Evolutionary conservation across 306 rosid genomes (phyloP).

Genomic region (Mimosa bimucronata): DNA sequence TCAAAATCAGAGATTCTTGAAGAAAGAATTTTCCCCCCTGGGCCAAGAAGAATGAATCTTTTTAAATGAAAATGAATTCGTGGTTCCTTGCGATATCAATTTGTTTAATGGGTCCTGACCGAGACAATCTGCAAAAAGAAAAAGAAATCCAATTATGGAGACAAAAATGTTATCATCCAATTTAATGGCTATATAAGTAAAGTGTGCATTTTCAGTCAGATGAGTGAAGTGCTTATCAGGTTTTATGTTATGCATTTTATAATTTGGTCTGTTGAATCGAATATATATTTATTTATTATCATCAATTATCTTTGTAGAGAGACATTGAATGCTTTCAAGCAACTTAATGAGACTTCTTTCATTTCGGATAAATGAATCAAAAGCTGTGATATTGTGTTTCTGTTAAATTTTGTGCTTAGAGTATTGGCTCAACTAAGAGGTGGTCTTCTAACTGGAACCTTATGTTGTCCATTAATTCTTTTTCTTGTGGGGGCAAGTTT

Average conservation of each 20-base stretch:
- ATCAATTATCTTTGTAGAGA: background rate
- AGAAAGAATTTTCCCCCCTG: background rate
- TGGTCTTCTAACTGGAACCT: slow-evolving; percentile 25
- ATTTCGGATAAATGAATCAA: slow-evolving; percentile 31
- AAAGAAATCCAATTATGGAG: background rate
- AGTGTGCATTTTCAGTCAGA: background rate
- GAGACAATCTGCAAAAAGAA: slow-evolving; percentile 18
- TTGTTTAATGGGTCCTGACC: slow-evolving; percentile 7
- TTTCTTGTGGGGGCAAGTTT: slow-evolving; percentile 17
- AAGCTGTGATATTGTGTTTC: slow-evolving; percentile 14
- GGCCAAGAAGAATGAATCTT: slow-evolving; percentile 5
- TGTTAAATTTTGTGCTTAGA: slow-evolving; percentile 3
- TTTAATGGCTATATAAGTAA: background rate
- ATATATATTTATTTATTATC: background rate
- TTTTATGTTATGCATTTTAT: slow-evolving; percentile 26
- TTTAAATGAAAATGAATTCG: slow-evolving; percentile 20
- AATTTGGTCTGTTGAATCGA: background rate
- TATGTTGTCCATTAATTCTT: slow-evolving; percentile 5
- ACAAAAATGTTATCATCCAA: slow-evolving; percentile 16
- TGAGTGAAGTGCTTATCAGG: slow-evolving; percentile 14
- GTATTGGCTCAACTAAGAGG: slow-evolving; percentile 26
- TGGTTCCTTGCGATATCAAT: background rate
- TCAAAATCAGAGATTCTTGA: slow-evolving; percentile 18
- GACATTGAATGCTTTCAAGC: slow-evolving; percentile 10
- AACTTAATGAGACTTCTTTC: background rate